Conservation (phyloP, 371 early-diverging fungal species). For the Saksenaea oblongispora region DNA sequence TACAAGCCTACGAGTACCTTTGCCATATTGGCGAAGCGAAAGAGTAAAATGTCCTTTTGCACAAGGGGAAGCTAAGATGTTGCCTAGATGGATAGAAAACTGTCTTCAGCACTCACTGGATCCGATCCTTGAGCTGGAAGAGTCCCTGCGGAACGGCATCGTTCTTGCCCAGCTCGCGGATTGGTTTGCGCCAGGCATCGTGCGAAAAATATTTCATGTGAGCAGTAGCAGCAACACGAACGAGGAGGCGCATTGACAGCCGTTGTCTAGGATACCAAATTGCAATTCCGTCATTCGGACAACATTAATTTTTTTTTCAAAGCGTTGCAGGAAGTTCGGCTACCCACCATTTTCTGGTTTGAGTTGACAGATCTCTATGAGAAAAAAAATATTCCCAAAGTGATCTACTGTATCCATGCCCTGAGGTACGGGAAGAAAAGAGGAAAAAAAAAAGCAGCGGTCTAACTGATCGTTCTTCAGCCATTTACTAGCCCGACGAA, state of each 20-base stretch:
- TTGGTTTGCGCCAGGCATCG: conserved; percentile 83
- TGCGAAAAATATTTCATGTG: conserved; percentile 86
- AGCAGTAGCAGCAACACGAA: background rate
- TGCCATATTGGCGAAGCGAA: conserved; percentile 99
- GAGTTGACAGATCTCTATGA: conserved; percentile 99
- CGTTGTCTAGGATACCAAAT: conserved; percentile 64
- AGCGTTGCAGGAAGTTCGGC: conserved; percentile 77
- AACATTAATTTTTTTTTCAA: conserved; percentile 97
- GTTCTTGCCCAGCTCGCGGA: conserved; percentile 91
- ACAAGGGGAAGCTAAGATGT: too few species aligned
- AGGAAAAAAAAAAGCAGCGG: background rate
- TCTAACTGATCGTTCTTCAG: conserved; percentile 31
- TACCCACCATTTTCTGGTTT: conserved; percentile 96
- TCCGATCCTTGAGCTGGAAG: conserved; percentile 79
- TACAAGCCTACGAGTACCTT: conserved; percentile 98
- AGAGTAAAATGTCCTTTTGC: too few species aligned
- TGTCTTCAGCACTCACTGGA: conserved; percentile 85
- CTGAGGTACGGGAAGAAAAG: conserved; percentile 82
- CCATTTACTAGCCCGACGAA: conserved; percentile 85
- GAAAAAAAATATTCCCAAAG: conserved; percentile 99
- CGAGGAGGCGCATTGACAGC: background rate
- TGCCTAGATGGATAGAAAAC: conserved; percentile 97
- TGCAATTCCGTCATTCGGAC: conserved; percentile 98
- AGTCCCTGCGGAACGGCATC: conserved; percentile 93
- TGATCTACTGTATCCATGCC: conserved; percentile 99